These are phyloP conservation scores for Nakazawaea ambrosiae DNA, from an alignment of 805 yeast species.

Conservation along the genomic window DNA sequence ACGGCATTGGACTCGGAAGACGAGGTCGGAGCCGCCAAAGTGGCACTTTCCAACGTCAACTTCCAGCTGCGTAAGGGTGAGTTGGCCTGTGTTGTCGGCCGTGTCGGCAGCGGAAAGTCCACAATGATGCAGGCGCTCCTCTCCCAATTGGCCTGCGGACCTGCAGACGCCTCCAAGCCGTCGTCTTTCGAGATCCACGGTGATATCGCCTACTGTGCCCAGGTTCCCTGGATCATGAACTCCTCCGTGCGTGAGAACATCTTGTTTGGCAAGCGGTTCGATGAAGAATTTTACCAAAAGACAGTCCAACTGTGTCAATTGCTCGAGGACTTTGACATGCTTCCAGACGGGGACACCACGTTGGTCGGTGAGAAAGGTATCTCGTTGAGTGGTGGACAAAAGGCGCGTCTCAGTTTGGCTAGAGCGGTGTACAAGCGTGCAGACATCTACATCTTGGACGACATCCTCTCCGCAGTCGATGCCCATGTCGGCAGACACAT, in stretches of 20 bases:
- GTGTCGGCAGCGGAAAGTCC: constrained; percentile 65
- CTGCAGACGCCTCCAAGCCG: constrained; percentile 19
- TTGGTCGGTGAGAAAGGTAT: constrained; percentile 97
- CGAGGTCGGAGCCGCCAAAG: constrained; percentile 20
- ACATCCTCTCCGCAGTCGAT: constrained; percentile 93
- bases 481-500: constrained; percentile 92
- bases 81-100: constrained; percentile 55
- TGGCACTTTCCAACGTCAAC: constrained; percentile 41
- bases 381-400: constrained; percentile 94
- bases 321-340: constrained; percentile 62
- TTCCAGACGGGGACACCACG: constrained; percentile 88
- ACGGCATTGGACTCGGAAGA: constrained; percentile 34
- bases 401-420: constrained; percentile 90
- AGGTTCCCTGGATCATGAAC: constrained; percentile 94
- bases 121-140: constrained; percentile 46
- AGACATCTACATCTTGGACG: constrained; percentile 85
- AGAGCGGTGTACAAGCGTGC: constrained; percentile 95
- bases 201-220: constrained; percentile 54
- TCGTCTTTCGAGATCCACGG: constrained; percentile 27
- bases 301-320: constrained; percentile 89
- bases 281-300: constrained; percentile 69
- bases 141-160: constrained; percentile 43
- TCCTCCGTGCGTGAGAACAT: constrained; percentile 90
- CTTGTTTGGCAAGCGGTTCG: constrained; percentile 81
- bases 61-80: constrained; percentile 47